Percentiles rank a stretch among this genome's conserved stretches.
phyloP scores from a whole-genome alignment of 176 grass and related monocot genomes.

The bread wheat (Triticum aestivum) region DNA sequence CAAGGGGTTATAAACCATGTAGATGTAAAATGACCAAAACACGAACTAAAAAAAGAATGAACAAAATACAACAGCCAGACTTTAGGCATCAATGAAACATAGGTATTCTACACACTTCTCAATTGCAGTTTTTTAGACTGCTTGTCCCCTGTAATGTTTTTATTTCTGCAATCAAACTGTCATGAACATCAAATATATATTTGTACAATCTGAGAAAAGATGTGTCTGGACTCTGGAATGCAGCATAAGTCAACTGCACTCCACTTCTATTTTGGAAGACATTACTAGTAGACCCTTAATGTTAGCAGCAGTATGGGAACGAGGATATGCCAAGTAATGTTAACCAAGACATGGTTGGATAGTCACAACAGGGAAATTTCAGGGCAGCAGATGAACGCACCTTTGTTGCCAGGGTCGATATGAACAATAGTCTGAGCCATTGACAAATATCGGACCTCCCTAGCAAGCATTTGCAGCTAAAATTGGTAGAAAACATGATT shows the following conservation, averaged over 20 bases:
- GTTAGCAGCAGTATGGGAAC: neutral
- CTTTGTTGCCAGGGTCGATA: conserved; percentile 45
- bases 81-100: neutral
- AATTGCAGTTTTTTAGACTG: neutral
- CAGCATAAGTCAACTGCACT: neutral
- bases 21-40: neutral
- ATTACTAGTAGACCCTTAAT: neutral
- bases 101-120: neutral
- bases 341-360: neutral
- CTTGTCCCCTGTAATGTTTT: neutral
- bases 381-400: conserved; percentile 12
- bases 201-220: neutral
- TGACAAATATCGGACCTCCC: conserved; percentile 34
- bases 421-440: conserved; percentile 29
- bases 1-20: neutral
- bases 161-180: neutral
- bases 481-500: neutral
- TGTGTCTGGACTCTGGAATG: neutral
- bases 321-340: neutral
- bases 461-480: conserved; percentile 21
- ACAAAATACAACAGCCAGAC: neutral
- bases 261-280: neutral
- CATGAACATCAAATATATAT: neutral
- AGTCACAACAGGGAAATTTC: neutral
- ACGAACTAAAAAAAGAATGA: neutral